These are phyloP conservation scores for Extremus antarcticus DNA, from an alignment of 495 filamentous ascomycete genomes.

Conservation along the genomic window DNA sequence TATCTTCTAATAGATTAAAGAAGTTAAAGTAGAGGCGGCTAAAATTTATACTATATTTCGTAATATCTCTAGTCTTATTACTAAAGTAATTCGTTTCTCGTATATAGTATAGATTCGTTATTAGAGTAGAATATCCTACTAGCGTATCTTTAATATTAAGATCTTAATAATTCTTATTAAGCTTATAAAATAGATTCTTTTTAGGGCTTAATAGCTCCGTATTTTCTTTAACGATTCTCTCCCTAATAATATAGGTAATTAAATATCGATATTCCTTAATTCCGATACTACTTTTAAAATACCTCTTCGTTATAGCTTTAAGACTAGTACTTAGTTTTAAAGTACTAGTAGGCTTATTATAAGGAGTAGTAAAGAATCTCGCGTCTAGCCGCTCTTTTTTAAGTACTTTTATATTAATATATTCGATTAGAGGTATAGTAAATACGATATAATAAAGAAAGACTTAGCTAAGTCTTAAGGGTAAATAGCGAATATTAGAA, in stretches of 20 bases:
- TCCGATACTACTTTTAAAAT: neutral
- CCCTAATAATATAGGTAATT: neutral
- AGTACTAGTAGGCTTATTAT: neutral
- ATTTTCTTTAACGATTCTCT: neutral
- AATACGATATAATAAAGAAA: neutral
- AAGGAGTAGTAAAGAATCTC: neutral
- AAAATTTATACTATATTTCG: neutral
- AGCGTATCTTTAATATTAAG: neutral
- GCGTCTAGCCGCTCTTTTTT: neutral
- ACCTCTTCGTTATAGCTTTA: neutral
- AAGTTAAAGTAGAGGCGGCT: neutral
- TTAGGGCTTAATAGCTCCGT: no score
- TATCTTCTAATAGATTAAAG: conserved; percentile 1
- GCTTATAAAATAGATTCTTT: no score
- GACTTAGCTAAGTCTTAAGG: neutral
- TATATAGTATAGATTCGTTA: neutral
- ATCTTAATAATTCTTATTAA: neutral
- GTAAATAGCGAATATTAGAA: neutral
- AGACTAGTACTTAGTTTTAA: neutral
- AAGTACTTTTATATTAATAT: neutral
- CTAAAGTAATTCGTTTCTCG: neutral
- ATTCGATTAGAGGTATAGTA: neutral
- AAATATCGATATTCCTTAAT: neutral
- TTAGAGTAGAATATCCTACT: neutral
- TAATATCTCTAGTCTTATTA: neutral